Evolutionary conservation across 495 filamentous ascomycete species (phyloP), one percentile per base, ranked within the genome.

Genomic region (Parathielavia appendiculata): DNA sequence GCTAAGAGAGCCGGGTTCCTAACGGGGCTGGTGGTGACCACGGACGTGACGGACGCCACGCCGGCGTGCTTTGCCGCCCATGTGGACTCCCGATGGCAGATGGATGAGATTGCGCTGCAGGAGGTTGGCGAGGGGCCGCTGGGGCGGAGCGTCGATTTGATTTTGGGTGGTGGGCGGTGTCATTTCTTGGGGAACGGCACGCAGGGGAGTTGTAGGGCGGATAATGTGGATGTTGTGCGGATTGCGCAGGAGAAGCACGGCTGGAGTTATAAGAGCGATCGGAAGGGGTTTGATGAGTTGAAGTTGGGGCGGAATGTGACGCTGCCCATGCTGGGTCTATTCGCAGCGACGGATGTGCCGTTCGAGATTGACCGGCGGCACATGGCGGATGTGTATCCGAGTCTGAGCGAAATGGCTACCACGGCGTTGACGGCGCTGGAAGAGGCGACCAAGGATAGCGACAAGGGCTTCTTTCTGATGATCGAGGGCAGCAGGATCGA

Each of bases 381-480:
- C 61, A 81, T 89, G 75, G 79, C 88, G 32, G 83, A 92, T 46
- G 72, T 83, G 4, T 97, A 96, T 63, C 95, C 93, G 8, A 91
- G 89, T 30, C 75, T 97, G 36, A 88, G 89, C 63, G 92, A 96
- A 70, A 97, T 97, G 93, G 81, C 95, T 2, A 77, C 79, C 56
- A 88, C 88, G 22, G 95, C 95, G 4, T 66, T 97, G 58, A 83
- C 74, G 32, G 86, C 87, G 2, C 79, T 98, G 16, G 84, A 85
- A 58, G 82, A 84, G n/a, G 95, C 92, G 0, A 97, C 95, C 0
- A 77, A 82, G 66, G 81, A 90, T 66, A 89, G 82, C 54, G 90
- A 97, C 23, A 82, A 96, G 70, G 93, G 93, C 1, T 98, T 98
- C 79, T 97, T 98, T 76, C 71, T 98, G 57, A 95, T 98, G 92